Conservation (phyloP, 2,329 filamentous ascomycete species). For the Colletotrichum spaethianum region DNA sequence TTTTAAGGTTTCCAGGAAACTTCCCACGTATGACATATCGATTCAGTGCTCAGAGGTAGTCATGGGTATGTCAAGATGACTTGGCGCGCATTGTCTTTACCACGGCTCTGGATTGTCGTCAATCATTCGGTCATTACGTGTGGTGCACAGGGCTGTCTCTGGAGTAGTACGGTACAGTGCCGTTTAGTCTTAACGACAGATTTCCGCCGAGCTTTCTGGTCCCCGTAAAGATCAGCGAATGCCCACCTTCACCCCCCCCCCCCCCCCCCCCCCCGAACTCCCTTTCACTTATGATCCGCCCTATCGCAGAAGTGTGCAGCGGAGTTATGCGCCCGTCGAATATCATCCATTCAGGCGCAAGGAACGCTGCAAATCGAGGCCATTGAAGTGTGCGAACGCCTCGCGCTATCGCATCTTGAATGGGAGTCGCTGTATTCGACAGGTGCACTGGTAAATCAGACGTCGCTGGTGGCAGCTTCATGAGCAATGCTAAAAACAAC, state of each 20-base stretch:
- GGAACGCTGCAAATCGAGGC: background rate
- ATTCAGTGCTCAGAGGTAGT: slow-evolving; percentile 20
- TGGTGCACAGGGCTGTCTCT: background rate
- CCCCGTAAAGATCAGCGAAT: slow-evolving; percentile 9
- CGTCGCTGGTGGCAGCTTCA: slow-evolving; percentile 10
- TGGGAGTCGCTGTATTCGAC: background rate
- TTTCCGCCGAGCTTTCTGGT: background rate
- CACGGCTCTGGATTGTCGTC: background rate
- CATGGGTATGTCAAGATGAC: slow-evolving; percentile 6
- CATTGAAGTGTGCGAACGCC: too few species aligned
- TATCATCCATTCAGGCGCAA: background rate
- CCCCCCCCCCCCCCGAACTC: slow-evolving; percentile 20
- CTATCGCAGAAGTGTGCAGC: background rate
- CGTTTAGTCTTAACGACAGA: background rate
- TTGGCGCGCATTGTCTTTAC: slow-evolving; percentile 20
- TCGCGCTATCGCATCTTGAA: background rate
- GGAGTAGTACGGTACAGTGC: slow-evolving; percentile 3
- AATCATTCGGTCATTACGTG: background rate
- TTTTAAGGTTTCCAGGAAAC: slow-evolving; percentile 38
- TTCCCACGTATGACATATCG: slow-evolving; percentile 33
- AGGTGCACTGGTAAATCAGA: background rate
- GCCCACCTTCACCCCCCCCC: too few species aligned
- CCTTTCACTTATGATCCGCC: slow-evolving; percentile 9
- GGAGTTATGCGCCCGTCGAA: background rate
- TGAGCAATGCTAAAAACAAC: slow-evolving; percentile 26